These are phyloP conservation scores for Claviceps arundinis DNA, from an alignment of 2,329 filamentous ascomycete species.

Conservation along the genomic window DNA sequence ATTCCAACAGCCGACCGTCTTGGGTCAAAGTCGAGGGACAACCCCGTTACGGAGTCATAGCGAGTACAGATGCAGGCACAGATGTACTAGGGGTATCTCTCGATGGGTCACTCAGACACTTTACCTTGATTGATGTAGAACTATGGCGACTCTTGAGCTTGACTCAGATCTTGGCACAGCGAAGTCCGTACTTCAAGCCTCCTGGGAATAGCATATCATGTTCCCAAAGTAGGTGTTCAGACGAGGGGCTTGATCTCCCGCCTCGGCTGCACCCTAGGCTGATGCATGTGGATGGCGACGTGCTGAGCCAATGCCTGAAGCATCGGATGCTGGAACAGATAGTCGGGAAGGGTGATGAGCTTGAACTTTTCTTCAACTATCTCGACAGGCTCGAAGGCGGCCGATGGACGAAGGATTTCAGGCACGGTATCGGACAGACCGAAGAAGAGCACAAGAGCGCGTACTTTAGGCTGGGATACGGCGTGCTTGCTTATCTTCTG, in stretches of 20 bases:
- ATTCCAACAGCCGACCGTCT: slow-evolving; percentile 36
- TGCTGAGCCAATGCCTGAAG: slow-evolving; percentile 42
- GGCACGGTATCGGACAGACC: slow-evolving; percentile 8
- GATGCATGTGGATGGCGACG: slow-evolving; percentile 56
- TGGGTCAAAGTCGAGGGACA: slow-evolving; percentile 28
- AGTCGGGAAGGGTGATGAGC: slow-evolving; percentile 18
- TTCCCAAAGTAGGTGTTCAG: slow-evolving; percentile 10
- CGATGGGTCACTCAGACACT: slow-evolving; percentile 56
- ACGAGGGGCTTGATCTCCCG: slow-evolving; percentile 16
- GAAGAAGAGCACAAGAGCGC: slow-evolving; percentile 12
- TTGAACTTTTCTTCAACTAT: slow-evolving; percentile 32
- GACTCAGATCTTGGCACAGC: slow-evolving; percentile 53
- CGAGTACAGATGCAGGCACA: slow-evolving; percentile 28
- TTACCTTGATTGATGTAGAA: slow-evolving; percentile 49
- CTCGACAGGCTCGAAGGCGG: slow-evolving; percentile 37
- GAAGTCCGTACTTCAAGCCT: slow-evolving; percentile 34
- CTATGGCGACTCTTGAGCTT: slow-evolving; percentile 59
- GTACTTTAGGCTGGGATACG: slow-evolving; percentile 38
- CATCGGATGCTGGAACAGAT: slow-evolving; percentile 31
- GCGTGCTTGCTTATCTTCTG: slow-evolving; percentile 40
- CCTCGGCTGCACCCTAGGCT: slow-evolving; percentile 28
- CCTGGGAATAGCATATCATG: background rate
- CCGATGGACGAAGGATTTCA: slow-evolving; percentile 22
- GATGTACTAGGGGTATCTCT: slow-evolving; percentile 53
- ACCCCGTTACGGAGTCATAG: slow-evolving; percentile 27